These are phyloP conservation scores for Ceratocystis papillata DNA, from an alignment of 2,329 filamentous ascomycete species.

Conservation along the genomic window DNA sequence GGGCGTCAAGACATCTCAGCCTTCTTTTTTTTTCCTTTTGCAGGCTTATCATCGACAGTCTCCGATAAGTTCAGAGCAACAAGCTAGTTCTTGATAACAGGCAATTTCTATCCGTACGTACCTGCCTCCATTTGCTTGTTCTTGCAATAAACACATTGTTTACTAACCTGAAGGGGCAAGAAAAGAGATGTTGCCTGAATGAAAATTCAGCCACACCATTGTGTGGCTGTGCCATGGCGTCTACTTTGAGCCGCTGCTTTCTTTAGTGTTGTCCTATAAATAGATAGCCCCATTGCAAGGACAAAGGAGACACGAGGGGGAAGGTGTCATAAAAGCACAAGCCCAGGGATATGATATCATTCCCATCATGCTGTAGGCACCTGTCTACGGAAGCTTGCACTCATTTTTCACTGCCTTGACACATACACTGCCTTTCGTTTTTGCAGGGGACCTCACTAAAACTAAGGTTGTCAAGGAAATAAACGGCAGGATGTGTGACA, in stretches of 20 bases:
- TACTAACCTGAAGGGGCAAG: neutral
- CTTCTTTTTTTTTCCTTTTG: neutral
- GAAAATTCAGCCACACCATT: neutral
- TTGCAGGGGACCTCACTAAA: neutral
- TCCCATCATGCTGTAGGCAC: neutral
- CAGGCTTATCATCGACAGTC: neutral
- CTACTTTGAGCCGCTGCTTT: neutral
- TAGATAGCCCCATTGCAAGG: neutral
- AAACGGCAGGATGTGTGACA: neutral
- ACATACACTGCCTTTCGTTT: neutral
- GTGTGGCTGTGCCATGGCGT: slow-evolving; percentile 2
- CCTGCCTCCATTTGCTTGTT: too few relatives aligned
- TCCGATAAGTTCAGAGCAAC: too few relatives aligned
- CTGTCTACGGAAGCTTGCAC: neutral
- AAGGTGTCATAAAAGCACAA: slow-evolving; percentile 2
- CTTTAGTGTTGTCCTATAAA: neutral
- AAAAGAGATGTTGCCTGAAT: neutral
- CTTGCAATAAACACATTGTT: neutral
- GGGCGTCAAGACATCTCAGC: neutral
- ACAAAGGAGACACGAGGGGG: neutral
- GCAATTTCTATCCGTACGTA: too few relatives aligned
- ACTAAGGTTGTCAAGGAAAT: neutral
- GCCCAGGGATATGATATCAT: slow-evolving; percentile 13
- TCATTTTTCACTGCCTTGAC: neutral
- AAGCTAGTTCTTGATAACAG: neutral